These are phyloP conservation scores for Emergomyces orientalis DNA, from an alignment of 2,329 filamentous ascomycete species.

Conservation along the genomic window DNA sequence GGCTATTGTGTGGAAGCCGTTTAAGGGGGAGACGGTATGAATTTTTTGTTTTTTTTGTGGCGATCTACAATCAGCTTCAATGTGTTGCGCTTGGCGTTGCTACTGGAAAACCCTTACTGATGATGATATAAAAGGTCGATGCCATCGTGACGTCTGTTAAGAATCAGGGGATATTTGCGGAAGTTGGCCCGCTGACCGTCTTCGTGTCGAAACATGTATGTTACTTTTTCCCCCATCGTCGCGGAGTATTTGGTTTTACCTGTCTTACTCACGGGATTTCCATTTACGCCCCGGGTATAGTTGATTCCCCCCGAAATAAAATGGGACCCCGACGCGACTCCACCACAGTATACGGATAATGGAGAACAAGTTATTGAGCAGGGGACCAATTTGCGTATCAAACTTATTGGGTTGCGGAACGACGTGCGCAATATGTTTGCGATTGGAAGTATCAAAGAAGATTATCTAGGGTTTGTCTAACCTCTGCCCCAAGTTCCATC, in stretches of 20 bases:
- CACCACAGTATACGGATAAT: constrained; percentile 94
- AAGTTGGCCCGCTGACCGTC: constrained; percentile 41
- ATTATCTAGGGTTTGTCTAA: constrained; percentile 39
- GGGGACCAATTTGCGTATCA: constrained; percentile 84
- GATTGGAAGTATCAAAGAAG: constrained; percentile 91
- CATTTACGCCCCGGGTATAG: constrained; percentile 36
- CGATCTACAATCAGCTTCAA: not conserved
- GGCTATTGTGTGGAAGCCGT: constrained; percentile 94
- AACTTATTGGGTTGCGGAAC: constrained; percentile 85
- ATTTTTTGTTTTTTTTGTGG: constrained; percentile 13
- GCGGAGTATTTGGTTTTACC: not conserved
- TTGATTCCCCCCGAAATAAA: constrained; percentile 87
- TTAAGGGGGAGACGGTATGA: constrained; percentile 92
- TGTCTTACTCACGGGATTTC: constrained; percentile 5
- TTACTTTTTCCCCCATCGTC: constrained; percentile 13
- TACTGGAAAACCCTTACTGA: constrained; percentile 18
- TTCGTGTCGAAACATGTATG: constrained; percentile 61
- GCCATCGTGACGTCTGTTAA: constrained; percentile 88
- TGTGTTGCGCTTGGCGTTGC: not conserved
- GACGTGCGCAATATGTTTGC: constrained; percentile 95
- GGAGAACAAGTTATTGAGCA: constrained; percentile 90
- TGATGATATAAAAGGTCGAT: constrained; percentile 60
- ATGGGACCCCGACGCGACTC: constrained; percentile 90
- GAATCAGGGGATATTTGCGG: constrained; percentile 67
- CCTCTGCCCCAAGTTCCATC: not conserved